These are phyloP conservation scores for Anthracocystis walkeri DNA, from an alignment of 1,284 basidiomycete species.

Conservation along the genomic window DNA sequence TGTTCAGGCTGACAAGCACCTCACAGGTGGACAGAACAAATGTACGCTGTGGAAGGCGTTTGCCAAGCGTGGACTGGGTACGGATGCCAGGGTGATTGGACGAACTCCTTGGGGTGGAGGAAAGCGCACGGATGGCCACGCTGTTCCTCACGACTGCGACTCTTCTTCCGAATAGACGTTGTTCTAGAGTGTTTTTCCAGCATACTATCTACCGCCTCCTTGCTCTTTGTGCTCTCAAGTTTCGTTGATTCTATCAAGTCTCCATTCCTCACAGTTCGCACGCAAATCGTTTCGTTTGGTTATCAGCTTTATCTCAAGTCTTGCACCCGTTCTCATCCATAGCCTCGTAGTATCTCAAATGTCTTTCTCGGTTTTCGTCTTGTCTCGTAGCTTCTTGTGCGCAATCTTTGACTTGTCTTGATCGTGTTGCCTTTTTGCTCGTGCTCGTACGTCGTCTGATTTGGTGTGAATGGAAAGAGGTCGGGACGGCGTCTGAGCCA, in stretches of 20 bases:
- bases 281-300: neutral
- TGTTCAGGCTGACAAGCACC: constrained; percentile 87
- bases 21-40: constrained; percentile 91
- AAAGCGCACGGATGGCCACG: constrained; percentile 72
- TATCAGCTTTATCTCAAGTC: neutral
- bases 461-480: neutral
- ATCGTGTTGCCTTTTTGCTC: no score
- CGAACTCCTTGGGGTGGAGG: constrained; percentile 96
- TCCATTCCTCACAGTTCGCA: neutral
- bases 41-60: constrained; percentile 92
- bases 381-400: constrained; percentile 6
- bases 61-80: constrained; percentile 78
- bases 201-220: neutral
- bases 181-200: neutral
- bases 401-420: neutral
- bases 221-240: neutral
- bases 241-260: neutral
- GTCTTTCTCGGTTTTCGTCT: neutral
- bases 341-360: neutral
- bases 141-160: constrained; percentile 71
- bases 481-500: no score
- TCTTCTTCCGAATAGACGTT: constrained; percentile 8
- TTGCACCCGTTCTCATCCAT: constrained; percentile 4
- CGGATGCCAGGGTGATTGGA: constrained; percentile 70
- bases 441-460: neutral